These are phyloP conservation scores for Phalaenopsis equestris DNA, from an alignment of 106 monocot genomes.

Conservation along the genomic window DNA sequence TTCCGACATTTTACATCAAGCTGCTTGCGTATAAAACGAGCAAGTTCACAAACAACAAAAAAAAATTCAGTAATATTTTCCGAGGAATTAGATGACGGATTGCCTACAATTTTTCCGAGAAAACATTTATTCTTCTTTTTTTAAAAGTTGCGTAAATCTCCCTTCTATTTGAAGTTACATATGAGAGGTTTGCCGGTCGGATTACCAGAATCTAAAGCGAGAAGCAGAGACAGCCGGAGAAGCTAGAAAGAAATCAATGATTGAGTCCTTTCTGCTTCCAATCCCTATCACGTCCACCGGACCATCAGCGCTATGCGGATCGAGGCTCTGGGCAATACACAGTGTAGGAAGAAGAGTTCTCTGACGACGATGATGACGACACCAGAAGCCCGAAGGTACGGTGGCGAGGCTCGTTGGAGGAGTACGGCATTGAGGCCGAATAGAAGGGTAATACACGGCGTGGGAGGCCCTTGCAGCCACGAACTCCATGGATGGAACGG, in stretches of 20 bases:
- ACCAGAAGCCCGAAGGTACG: background rate
- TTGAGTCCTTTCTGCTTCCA: slow-evolving; percentile 75
- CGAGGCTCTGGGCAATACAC: background rate
- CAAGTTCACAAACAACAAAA: no score
- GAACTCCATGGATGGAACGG: background rate
- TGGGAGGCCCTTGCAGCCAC: background rate
- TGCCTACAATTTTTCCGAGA: background rate
- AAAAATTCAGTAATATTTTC: background rate
- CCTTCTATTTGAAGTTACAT: background rate
- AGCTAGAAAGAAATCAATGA: slow-evolving; percentile 72
- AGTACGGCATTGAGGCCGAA: background rate
- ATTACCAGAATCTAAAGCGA: slow-evolving; percentile 68
- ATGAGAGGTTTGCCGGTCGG: background rate
- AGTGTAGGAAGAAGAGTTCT: background rate
- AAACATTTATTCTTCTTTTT: background rate
- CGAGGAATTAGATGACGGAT: background rate
- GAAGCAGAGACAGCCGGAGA: slow-evolving; percentile 30
- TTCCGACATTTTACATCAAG: background rate
- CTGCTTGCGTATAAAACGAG: background rate
- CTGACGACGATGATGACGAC: background rate
- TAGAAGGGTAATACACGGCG: background rate
- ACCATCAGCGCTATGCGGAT: background rate
- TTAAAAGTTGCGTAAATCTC: no score
- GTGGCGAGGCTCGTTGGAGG: background rate
- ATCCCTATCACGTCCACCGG: slow-evolving; percentile 72